Evolutionary conservation across 2,329 filamentous ascomycete genomes (phyloP), one percentile per base, ranked within the genome.

Genomic region (Colletotrichum karsti): DNA sequence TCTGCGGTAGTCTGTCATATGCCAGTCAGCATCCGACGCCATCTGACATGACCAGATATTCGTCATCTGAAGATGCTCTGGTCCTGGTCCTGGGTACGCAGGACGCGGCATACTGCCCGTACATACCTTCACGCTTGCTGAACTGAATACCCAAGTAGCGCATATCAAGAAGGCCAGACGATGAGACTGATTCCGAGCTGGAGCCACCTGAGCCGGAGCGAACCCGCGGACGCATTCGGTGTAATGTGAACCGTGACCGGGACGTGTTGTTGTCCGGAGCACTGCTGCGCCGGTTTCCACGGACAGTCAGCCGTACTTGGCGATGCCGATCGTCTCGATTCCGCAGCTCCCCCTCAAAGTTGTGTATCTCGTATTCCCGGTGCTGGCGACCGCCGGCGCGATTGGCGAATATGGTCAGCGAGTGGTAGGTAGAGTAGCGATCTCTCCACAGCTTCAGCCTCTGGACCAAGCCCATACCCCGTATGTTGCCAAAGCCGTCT

Each of bases 401-500:
- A 69, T 85, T 85, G 33, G 84, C 84, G 61, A 83, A 81, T 18
- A 87, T 75, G 8, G 82, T 83, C 33, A 87, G 67, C 26, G 81
- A 84, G 72, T 87, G 83, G 46, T 80, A 82, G 3, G 80, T 81
- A 12, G 82, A 83, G 61, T 84, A 81, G 51, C 80, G 78, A 70
- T 87, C 85, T 59, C 80, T 79, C 85, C 85, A 87, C 26, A 87
- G 75, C 75, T 87, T 87, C 69, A 87, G 78, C 57, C 85, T 77
- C 74, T 87, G 85, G 44, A 86, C 85, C 2, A 84, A 82, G 1
- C 83, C 84, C 60, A 87, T 79, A 20, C 85, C 85, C 63, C 82
- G 81, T 12, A 87, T 80, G 33, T 81, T 85, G 50, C 84, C 85
- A 67, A 85, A 85, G 15, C 79, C 75, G 73, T 87, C 84, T 3